Conservation (phyloP, 129 eudicot genomes). For the Helianthus tuberosus region DNA sequence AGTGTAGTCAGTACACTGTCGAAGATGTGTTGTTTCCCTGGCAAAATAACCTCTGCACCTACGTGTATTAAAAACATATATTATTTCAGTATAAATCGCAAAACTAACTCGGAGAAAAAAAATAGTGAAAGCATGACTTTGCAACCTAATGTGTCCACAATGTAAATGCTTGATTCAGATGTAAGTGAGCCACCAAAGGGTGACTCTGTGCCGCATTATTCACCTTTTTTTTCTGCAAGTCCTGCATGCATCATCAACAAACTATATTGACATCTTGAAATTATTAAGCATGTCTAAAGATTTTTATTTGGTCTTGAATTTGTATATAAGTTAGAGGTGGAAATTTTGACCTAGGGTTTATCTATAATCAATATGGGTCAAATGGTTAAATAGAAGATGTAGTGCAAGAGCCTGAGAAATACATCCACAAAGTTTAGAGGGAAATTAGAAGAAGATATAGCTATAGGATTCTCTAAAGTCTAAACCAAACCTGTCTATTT, state of each 20-base stretch:
- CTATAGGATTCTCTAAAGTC: too few relatives aligned
- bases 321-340: neutral
- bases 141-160: conserved; percentile 87
- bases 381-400: too few relatives aligned
- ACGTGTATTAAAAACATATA: too few relatives aligned
- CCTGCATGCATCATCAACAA: conserved; percentile 51
- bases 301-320: neutral
- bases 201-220: conserved; percentile 64
- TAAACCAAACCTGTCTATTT: too few relatives aligned
- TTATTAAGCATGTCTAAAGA: neutral
- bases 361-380: neutral
- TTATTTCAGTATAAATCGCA: neutral
- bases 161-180: conserved; percentile 63
- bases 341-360: neutral
- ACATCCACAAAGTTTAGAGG: too few relatives aligned
- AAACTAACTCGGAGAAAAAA: neutral
- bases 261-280: neutral
- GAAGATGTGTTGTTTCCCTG: too few relatives aligned
- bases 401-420: too few relatives aligned
- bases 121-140: conserved; percentile 7
- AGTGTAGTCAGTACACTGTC: too few relatives aligned
- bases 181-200: conserved; percentile 54
- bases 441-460: too few relatives aligned
- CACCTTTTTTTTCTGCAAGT: conserved; percentile 56
- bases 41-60: too few relatives aligned